Evolutionary conservation across 2,329 filamentous ascomycete genomes (phyloP).

Genomic region (Phaeosphaeria sp.): DNA sequence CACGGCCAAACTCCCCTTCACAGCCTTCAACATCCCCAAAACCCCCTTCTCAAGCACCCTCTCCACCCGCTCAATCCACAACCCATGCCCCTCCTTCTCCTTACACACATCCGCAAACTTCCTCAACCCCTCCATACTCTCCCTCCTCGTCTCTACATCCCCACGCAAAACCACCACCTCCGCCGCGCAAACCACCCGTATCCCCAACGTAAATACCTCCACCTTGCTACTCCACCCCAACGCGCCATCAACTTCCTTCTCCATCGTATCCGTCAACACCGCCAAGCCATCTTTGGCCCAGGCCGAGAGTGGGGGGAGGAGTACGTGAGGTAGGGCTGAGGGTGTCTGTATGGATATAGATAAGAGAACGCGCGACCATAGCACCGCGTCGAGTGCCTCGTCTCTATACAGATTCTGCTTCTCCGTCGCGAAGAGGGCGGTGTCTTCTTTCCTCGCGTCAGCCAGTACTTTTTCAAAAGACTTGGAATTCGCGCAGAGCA

Average conservation of each 20-base stretch:
- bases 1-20: constrained; percentile 7
- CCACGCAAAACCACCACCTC: constrained; percentile 45
- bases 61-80: constrained; percentile 48
- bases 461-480: constrained; percentile 31
- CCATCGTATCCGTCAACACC: constrained; percentile 48
- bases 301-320: constrained; percentile 1
- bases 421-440: constrained; percentile 82
- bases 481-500: constrained; percentile 17
- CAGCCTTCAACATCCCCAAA: constrained; percentile 13
- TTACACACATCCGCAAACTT: constrained; percentile 29
- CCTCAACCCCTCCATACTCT: constrained; percentile 35
- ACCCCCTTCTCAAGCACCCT: constrained; percentile 35
- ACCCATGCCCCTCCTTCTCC: constrained; percentile 36
- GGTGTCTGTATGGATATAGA: background rate
- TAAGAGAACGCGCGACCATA: constrained; percentile 67
- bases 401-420: constrained; percentile 96
- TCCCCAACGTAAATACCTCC: constrained; percentile 69
- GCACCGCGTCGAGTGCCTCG: constrained; percentile 72
- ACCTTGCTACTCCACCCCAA: constrained; percentile 76
- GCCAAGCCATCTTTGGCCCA: constrained; percentile 64
- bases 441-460: constrained; percentile 57
- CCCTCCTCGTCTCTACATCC: constrained; percentile 6
- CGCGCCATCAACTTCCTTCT: constrained; percentile 63
- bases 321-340: too few relatives aligned
- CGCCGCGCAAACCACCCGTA: constrained; percentile 52